Evolutionary conservation across 2,329 filamentous ascomycete genomes (phyloP), one percentile per base, ranked within the genome.

Genomic region (Scleromitrula shiraiana): DNA sequence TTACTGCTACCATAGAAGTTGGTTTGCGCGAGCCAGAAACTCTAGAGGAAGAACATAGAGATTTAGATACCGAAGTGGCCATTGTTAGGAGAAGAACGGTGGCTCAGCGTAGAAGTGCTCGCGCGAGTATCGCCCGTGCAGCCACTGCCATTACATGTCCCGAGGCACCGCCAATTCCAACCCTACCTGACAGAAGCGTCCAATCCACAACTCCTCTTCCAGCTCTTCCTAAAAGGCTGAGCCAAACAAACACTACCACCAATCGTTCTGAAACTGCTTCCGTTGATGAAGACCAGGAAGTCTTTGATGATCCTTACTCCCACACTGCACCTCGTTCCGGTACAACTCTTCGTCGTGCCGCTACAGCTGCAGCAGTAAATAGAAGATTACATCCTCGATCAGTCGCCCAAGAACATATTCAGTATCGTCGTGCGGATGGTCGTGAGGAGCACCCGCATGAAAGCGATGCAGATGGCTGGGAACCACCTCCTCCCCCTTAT

Each of bases 381-480:
- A 80, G 85, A 47, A 76, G 79, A 20, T 74, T 84, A 40, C 74
- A 88, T 55, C 80, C 79, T 55, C 69, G 74, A 41, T 68, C 78
- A 33, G 67, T 75, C 45, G 68, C 75, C 56, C 68, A 71, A 57
- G 69, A 78, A 1, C 72, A 68, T 32, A 73, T 81, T 38, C 68
- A 82, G 56, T 85, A 84, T 61, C 77, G 81, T 37, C 76, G 83
- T 38, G 82, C 83, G 12, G 82, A 87, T 64, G 81, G 82, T 6
- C 74, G 82, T 35, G 72, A 77, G 35, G 83, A 90, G 59, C 75
- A 88, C 56, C 87, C 87, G 4, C 86, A 93, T 64, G 87, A 93
- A 65, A 91, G 86, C 54, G 87, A 93, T 62, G 86, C 87, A 4
- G 88, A 93, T 59, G 88, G 90, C 58, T 94, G 88, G 88, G 84